phyloP scores from a whole-genome alignment of 305 asterid genomes.

The Ilex paraguariensis region DNA sequence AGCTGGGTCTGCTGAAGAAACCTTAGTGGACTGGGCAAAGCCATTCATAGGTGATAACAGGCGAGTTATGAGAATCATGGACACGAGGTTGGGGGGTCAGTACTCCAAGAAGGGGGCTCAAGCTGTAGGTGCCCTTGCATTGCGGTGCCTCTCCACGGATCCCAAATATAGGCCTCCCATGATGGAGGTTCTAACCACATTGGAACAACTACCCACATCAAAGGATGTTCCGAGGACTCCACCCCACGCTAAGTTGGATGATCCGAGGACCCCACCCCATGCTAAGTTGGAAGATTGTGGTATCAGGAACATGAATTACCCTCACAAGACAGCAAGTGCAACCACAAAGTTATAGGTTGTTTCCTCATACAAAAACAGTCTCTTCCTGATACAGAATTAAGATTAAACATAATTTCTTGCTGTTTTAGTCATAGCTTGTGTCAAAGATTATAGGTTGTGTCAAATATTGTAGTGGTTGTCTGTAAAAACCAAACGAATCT shows the following conservation, averaged over 20 bases:
- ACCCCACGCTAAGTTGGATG: not conserved
- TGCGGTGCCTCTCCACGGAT: slow-evolving; percentile 46
- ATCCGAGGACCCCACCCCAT: too few relatives aligned
- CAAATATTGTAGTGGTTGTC: too few relatives aligned
- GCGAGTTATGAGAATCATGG: slow-evolving; percentile 72
- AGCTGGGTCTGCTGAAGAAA: slow-evolving; percentile 54
- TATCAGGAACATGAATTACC: too few relatives aligned
- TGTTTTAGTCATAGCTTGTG: too few relatives aligned
- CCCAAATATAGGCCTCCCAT: slow-evolving; percentile 56
- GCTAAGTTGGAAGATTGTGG: too few relatives aligned
- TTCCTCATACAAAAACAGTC: too few relatives aligned
- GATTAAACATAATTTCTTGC: too few relatives aligned
- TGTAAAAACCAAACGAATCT: too few relatives aligned
- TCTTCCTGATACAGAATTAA: too few relatives aligned
- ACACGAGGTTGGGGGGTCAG: slow-evolving; percentile 71
- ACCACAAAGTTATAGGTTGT: too few relatives aligned
- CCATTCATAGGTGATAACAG: slow-evolving; percentile 61
- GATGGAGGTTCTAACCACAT: slow-evolving; percentile 38
- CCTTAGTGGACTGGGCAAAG: slow-evolving; percentile 72
- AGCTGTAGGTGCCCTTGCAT: slow-evolving; percentile 46
- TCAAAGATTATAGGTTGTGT: too few relatives aligned
- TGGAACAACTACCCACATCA: slow-evolving; percentile 19
- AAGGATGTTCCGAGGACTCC: slow-evolving; percentile 3
- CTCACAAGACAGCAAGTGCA: too few relatives aligned
- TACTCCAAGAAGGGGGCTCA: slow-evolving; percentile 70